Conservation (phyloP, 2,329 filamentous ascomycete species). For the Trichoderma pleuroti region DNA sequence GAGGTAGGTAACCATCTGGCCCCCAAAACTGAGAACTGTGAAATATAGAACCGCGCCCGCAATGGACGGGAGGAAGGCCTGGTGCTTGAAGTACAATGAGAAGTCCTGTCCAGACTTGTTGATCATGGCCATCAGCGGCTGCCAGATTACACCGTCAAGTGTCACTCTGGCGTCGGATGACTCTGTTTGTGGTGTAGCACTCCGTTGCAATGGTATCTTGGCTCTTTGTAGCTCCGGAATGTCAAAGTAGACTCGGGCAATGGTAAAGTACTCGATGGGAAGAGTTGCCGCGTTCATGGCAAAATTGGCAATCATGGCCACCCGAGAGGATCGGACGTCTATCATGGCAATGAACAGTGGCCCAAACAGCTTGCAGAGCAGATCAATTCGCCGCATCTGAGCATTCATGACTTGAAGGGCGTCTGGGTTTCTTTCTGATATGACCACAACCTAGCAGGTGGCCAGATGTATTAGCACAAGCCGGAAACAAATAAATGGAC, state of each 20-base stretch:
- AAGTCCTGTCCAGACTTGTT: conserved; percentile 6
- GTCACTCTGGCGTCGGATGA: background rate
- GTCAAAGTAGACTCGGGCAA: conserved; percentile 35
- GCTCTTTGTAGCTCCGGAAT: conserved; percentile 27
- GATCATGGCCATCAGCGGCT: background rate
- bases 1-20: conserved; percentile 64
- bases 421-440: conserved; percentile 22
- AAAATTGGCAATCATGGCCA: conserved; percentile 49
- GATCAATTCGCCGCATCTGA: conserved; percentile 60
- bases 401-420: conserved; percentile 45
- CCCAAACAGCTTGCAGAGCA: conserved; percentile 56
- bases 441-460: conserved; percentile 29
- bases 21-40: conserved; percentile 56
- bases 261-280: conserved; percentile 50
- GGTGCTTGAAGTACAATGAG: conserved; percentile 49
- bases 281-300: conserved; percentile 49
- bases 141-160: background rate
- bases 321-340: conserved; percentile 44
- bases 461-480: background rate
- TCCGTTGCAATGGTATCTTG: conserved; percentile 19
- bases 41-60: conserved; percentile 58
- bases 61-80: conserved; percentile 58
- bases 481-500: background rate
- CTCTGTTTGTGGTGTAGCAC: background rate
- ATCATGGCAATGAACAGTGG: conserved; percentile 54